A percentile compares a stretch with the other conserved stretches of the same genome.
Evolutionary conservation across 2,329 filamentous ascomycete genomes (phyloP).

Genomic region (Fusarium agapanthi): DNA sequence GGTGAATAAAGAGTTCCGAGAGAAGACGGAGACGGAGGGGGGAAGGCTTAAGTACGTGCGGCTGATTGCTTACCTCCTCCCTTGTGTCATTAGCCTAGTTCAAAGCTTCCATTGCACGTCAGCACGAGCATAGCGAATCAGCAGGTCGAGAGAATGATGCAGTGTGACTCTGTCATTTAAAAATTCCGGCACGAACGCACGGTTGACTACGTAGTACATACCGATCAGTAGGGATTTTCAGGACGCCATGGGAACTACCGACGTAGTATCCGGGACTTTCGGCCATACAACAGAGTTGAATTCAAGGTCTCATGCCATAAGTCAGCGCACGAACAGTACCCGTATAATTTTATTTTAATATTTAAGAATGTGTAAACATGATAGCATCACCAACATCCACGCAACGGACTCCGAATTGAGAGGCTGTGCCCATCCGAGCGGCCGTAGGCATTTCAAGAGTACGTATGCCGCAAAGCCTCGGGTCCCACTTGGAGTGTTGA

Average conservation of each 20-base stretch:
- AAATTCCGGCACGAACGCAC: neutral
- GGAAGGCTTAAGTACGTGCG: neutral
- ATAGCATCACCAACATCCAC: neutral
- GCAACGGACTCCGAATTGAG: neutral
- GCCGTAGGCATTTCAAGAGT: neutral
- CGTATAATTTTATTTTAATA: neutral
- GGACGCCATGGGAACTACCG: neutral
- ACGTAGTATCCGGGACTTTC: slow-evolving; percentile 3
- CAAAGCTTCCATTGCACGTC: neutral
- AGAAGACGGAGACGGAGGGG: neutral
- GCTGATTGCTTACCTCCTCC: neutral
- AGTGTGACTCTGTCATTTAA: neutral
- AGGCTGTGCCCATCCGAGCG: neutral
- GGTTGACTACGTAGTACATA: neutral
- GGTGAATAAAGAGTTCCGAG: neutral
- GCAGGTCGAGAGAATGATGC: rapidly evolving
- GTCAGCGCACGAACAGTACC: neutral
- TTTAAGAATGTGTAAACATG: neutral
- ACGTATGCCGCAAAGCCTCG: neutral
- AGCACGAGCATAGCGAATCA: neutral
- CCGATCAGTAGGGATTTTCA: neutral
- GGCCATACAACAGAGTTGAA: slow-evolving; percentile 11
- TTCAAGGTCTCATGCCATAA: neutral
- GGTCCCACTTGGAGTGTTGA: neutral
- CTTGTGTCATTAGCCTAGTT: neutral